Percentiles rank a stretch among this genome's conserved stretches.
These are phyloP conservation scores for Prunus yedoensis DNA, from an alignment of 331 rosid genomes.

Conservation along the genomic window DNA sequence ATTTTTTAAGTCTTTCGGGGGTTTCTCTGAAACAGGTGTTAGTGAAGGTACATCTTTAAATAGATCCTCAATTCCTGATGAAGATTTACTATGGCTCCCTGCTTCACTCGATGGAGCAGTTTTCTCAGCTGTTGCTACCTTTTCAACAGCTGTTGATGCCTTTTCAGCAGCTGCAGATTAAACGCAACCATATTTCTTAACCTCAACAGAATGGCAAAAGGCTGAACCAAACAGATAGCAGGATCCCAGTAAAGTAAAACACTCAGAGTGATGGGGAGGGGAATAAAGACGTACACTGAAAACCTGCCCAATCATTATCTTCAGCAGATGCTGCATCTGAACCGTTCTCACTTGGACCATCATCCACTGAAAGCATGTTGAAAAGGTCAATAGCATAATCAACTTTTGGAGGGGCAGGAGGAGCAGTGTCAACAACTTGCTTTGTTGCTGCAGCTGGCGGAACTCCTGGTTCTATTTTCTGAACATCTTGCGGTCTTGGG, in stretches of 20 bases:
- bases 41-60: conserved; percentile 56
- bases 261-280: not conserved
- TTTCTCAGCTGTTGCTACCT: conserved; percentile 56
- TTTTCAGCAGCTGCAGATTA: conserved; percentile 73
- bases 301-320: conserved; percentile 94
- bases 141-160: conserved; percentile 44
- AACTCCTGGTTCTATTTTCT: conserved; percentile 57
- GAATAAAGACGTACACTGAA: conserved; percentile 67
- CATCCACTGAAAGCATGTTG: conserved; percentile 76
- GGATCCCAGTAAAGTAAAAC: conserved; percentile 10
- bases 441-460: conserved; percentile 60
- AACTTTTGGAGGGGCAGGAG: conserved; percentile 63
- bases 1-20: conserved; percentile 75
- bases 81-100: conserved; percentile 46
- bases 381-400: conserved; percentile 96
- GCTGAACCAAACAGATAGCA: conserved; percentile 17
- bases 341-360: conserved; percentile 67
- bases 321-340: conserved; percentile 50
- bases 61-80: conserved; percentile 82
- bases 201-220: conserved; percentile 10
- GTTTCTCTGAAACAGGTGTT: conserved; percentile 58
- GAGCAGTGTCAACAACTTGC: conserved; percentile 48
- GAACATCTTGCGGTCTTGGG: conserved; percentile 56
- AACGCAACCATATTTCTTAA: conserved; percentile 17
- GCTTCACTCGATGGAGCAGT: conserved; percentile 45